Percentiles rank a stretch among this genome's conserved stretches.
These are phyloP conservation scores for Helotiales sp. DNA, from an alignment of 2,329 filamentous ascomycete genomes.

Conservation along the genomic window DNA sequence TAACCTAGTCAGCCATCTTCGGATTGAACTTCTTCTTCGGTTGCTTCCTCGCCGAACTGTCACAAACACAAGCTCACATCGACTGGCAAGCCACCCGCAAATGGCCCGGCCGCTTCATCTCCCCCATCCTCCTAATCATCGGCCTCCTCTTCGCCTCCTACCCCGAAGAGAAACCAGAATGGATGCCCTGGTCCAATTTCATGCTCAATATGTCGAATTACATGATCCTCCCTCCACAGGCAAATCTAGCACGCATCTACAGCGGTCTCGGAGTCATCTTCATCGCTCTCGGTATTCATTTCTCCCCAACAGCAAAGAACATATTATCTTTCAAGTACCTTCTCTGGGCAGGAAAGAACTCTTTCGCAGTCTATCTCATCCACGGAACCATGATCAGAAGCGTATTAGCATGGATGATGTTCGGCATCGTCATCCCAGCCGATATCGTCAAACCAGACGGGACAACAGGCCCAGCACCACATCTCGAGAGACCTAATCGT, in stretches of 20 bases:
- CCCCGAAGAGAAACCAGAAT: conserved; percentile 54
- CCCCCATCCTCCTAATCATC: conserved; percentile 48
- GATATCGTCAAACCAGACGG: conserved; percentile 32
- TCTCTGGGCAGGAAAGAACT: conserved; percentile 62
- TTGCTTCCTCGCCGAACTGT: conserved; percentile 60
- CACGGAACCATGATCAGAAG: conserved; percentile 61
- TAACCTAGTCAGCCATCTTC: conserved; percentile 41
- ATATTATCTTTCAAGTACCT: conserved; percentile 54
- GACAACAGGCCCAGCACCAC: conserved; percentile 36
- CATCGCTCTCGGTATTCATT: conserved; percentile 51
- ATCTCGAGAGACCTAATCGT: conserved; percentile 38
- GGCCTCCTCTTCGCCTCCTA: conserved; percentile 60
- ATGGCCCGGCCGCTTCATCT: conserved; percentile 45
- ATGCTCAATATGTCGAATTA: conserved; percentile 42
- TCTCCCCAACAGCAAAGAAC: conserved; percentile 50
- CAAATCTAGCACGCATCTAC: conserved; percentile 50
- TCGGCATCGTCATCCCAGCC: conserved; percentile 43
- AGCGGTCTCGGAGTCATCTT: conserved; percentile 49
- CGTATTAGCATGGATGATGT: conserved; percentile 60
- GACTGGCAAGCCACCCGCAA: conserved; percentile 45
- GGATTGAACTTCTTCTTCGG: conserved; percentile 62
- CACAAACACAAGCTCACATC: conserved; percentile 48
- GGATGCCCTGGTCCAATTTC: conserved; percentile 51
- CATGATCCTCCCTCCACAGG: conserved; percentile 44
- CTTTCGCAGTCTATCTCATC: conserved; percentile 63